These are phyloP conservation scores for Termitomyces sp. DNA, from an alignment of 768 basidiomycete genomes.

Conservation along the genomic window DNA sequence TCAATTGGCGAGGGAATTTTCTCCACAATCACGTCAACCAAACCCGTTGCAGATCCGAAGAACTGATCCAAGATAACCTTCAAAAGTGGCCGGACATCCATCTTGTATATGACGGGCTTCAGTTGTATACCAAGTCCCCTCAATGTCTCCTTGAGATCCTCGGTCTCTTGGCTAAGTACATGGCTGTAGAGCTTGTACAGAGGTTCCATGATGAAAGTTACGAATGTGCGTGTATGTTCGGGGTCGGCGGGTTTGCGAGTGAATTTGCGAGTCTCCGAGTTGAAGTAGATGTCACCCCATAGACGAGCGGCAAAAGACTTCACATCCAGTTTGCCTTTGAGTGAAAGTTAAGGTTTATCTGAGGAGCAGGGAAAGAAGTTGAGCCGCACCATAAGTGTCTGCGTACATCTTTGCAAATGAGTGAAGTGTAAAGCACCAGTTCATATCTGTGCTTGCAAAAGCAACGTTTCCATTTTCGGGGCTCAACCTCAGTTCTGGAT, in stretches of 20 bases:
- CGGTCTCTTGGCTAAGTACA: slow-evolving; percentile 91
- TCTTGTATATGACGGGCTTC: slow-evolving; percentile 94
- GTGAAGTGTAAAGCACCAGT: slow-evolving; percentile 92
- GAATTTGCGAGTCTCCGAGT: slow-evolving; percentile 81
- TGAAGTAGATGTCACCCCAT: slow-evolving; percentile 98
- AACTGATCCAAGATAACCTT: slow-evolving; percentile 95
- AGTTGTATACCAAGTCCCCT: slow-evolving; percentile 73
- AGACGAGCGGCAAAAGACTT: slow-evolving; percentile 81
- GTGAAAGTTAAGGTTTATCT: slow-evolving; percentile 1
- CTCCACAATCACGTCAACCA: slow-evolving; percentile 89
- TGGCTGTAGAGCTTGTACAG: slow-evolving; percentile 96
- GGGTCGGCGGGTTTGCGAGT: slow-evolving; percentile 78
- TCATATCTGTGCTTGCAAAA: slow-evolving; percentile 96
- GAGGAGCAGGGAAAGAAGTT: neutral
- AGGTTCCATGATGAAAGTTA: slow-evolving; percentile 94
- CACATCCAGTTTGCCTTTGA: slow-evolving; percentile 72
- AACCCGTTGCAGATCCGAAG: slow-evolving; percentile 85
- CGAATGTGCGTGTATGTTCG: slow-evolving; percentile 79
- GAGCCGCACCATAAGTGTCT: slow-evolving; percentile 72
- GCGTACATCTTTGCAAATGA: slow-evolving; percentile 98
- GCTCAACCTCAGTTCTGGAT: slow-evolving; percentile 82
- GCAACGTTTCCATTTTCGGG: slow-evolving; percentile 96
- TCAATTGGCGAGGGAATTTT: slow-evolving; percentile 81
- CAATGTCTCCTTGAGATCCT: slow-evolving; percentile 79
- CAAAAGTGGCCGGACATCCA: slow-evolving; percentile 93